Conservation (phyloP, 2,329 filamentous ascomycete species). For the Sphaceloma murrayae region DNA sequence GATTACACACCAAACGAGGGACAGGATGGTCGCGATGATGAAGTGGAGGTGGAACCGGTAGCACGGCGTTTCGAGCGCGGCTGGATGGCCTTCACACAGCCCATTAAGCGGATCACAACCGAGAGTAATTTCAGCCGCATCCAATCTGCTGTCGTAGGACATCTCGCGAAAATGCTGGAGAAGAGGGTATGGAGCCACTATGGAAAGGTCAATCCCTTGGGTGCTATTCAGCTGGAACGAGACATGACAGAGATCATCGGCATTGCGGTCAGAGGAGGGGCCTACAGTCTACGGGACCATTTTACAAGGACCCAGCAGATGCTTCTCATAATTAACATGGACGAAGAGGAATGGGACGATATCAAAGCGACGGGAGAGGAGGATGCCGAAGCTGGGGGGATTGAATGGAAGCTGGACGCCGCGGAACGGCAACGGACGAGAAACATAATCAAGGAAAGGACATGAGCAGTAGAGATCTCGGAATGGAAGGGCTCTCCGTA, state of each 20-base stretch:
- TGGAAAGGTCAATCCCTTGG: slow-evolving; percentile 69
- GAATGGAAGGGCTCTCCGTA: background rate
- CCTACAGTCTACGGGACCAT: slow-evolving; percentile 67
- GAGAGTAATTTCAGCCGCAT: slow-evolving; percentile 65
- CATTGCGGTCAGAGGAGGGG: slow-evolving; percentile 54
- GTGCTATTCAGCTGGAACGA: slow-evolving; percentile 72
- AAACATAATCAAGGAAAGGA: slow-evolving; percentile 28
- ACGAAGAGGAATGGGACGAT: slow-evolving; percentile 91
- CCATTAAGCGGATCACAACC: slow-evolving; percentile 77
- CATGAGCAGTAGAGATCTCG: background rate
- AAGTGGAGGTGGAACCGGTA: slow-evolving; percentile 49
- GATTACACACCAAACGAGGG: slow-evolving; percentile 60
- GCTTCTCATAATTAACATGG: slow-evolving; percentile 82
- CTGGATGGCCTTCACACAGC: slow-evolving; percentile 78
- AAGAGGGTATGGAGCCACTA: slow-evolving; percentile 77
- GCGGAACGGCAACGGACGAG: slow-evolving; percentile 68
- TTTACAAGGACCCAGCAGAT: slow-evolving; percentile 73
- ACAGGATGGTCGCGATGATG: slow-evolving; percentile 35
- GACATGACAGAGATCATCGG: slow-evolving; percentile 70
- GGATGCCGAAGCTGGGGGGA: slow-evolving; percentile 48
- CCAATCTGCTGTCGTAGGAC: slow-evolving; percentile 60
- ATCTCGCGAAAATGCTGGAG: slow-evolving; percentile 71
- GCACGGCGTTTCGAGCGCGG: slow-evolving; percentile 69
- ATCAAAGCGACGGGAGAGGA: slow-evolving; percentile 42
- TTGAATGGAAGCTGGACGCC: slow-evolving; percentile 60